Conservation (phyloP, 148 eudicot species). For the Pouteria glomerata region DNA sequence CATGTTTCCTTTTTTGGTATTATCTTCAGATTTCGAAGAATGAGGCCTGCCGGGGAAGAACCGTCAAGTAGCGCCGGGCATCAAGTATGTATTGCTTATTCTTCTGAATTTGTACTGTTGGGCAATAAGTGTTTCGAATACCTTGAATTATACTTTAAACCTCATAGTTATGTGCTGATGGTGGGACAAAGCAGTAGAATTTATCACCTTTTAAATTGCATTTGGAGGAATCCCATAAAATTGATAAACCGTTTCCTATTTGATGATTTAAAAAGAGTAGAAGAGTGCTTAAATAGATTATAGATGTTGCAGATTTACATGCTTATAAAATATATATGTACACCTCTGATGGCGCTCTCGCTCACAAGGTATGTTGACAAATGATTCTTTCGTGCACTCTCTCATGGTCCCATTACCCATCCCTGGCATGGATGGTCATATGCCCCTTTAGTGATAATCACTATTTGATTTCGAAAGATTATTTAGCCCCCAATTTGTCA, state of each 20-base stretch:
- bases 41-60: slow-evolving; percentile 14
- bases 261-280: too few relatives aligned
- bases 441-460: too few relatives aligned
- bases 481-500: too few relatives aligned
- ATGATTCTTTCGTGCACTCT: too few relatives aligned
- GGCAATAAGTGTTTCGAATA: neutral
- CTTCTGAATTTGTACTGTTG: neutral
- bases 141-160: neutral
- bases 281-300: neutral
- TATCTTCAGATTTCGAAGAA: slow-evolving; percentile 5
- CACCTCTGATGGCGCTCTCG: too few relatives aligned
- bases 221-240: neutral
- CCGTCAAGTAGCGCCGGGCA: slow-evolving; percentile 15
- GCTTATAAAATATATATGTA: too few relatives aligned
- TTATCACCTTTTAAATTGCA: neutral
- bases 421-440: too few relatives aligned
- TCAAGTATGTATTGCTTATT: slow-evolving; percentile 6
- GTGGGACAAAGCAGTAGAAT: neutral
- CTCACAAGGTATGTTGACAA: too few relatives aligned
- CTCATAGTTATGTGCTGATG: neutral
- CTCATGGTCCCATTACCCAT: too few relatives aligned
- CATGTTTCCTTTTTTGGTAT: neutral
- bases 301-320: neutral
- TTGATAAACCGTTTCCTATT: neutral
- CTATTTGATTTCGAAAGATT: too few relatives aligned